Base-by-base conservation (phyloP, 805 yeast genomes). In the Spathaspora hagerdaliae region DNA sequence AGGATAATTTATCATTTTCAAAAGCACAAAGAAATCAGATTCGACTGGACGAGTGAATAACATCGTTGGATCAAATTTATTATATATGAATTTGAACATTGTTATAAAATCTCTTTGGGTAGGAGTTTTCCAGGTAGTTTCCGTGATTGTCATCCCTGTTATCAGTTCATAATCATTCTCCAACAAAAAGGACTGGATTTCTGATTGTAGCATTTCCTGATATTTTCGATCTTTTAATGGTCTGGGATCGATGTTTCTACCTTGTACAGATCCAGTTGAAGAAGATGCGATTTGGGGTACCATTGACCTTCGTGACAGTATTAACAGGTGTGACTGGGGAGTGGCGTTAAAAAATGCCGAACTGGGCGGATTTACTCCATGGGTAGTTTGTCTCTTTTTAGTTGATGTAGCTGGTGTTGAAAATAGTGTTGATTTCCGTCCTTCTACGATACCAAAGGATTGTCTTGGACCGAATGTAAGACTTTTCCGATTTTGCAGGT, bases 61-160 rank as follows among this genome's bases (percentile, higher is more conserved):
- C 61, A 85, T 85, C 31, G 85, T 85, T 0, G 96, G 96, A 60
- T 90, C 97, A 36, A 88, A 71, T 52, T 82, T 77, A 50, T 74
- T 75, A 65, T 87, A 89, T 24, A 91, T 64, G 77, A 89, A 91
- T 60, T 85, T 86, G 65, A 90, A 90, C 10, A 90, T 81, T 38
- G 77, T 59, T 7, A 81, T 81, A 61, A 90, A 90, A 53, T 87
- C 96, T 57, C 85, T 87, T 58, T 90, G 97, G 0, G 96, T 89
- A 13, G 97, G 97, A 51, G 75, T 80, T 52, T 71, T 76, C 47
- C 90, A 68, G 2, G 88, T 79, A 58, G 81, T 82, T 8, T 74
- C 69, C 2, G 87, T 75, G 15, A 90, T 63, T 3, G 87, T 78
- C 51, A 84, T 87, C 53, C 81, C 83, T 73, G 82, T 83, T 47